Evolutionary conservation across 306 rosid genomes (phyloP), one percentile per base, ranked within the genome.

Genomic region (Ziziphus jujuba): DNA sequence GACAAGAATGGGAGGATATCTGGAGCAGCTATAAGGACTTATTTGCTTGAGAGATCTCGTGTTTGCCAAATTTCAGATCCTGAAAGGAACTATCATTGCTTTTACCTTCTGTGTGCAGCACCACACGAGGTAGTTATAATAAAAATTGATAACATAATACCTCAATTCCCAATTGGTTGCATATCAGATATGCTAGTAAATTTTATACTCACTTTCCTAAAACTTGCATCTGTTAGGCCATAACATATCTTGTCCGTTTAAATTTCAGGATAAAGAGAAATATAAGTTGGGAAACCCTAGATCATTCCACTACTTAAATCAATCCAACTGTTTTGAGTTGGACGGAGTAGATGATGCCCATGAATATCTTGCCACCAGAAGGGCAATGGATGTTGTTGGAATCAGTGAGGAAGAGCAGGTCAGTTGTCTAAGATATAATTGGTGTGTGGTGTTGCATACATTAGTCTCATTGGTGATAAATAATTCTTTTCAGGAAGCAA

Each of bases 361-460:
- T 7, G 99, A 95, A 83, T 95, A 95, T 87, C 89, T 89, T 72
- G 96, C 89, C 16, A 95, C 99, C 47, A 81, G 97, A 81, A 87
- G 99, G 81, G 99, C 99, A 51, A 95, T 95, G 99, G 99, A 95
- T 89, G 47, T 95, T 65, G 96, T 95, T 76, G 99, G 99, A 80
- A 95, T 95, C 86, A 88, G 92, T 61, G 97, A 95, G 67, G 96
- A 82, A 75, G 99, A 95, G 81, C 99, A 95, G 87, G 99, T 87
- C 43, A 48, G 72, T 75, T 73, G 66, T 84, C 66, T 63, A 53
- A 36, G 19, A 57, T 59, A 8, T 43, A 61, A 17, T 59, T 63
- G 14, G 10, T 23, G 55, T 52, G 67, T 77, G 38, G 58, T 76
- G 33, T 65, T 58, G 52, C 58, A n/a, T n/a, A n/a, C n/a, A 40